These are phyloP conservation scores for Fusarium xylarioides DNA, from an alignment of 2,329 filamentous ascomycete species.

Conservation along the genomic window DNA sequence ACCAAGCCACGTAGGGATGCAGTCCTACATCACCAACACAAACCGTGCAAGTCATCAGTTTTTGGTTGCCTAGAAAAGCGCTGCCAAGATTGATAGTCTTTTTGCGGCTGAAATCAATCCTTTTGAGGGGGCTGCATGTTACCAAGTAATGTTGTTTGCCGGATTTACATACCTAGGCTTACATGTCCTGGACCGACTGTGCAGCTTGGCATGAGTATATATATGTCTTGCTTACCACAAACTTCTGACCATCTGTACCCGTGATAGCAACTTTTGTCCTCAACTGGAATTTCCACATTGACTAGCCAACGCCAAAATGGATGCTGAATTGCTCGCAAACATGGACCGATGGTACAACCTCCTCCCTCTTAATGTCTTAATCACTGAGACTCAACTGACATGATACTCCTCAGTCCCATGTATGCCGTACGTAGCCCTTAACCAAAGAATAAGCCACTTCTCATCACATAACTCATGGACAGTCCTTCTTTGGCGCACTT, in stretches of 20 bases:
- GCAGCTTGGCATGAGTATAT: background rate
- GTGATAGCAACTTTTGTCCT: background rate
- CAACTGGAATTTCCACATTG: background rate
- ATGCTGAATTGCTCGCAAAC: conserved; percentile 44
- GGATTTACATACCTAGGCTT: background rate
- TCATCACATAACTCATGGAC: background rate
- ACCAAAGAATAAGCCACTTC: background rate
- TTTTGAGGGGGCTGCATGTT: background rate
- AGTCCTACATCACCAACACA: background rate
- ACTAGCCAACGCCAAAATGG: conserved; percentile 40
- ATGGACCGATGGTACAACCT: conserved; percentile 49
- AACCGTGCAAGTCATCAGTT: background rate
- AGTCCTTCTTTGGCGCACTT: conserved; percentile 56
- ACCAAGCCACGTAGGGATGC: background rate
- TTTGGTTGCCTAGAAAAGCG: conserved; percentile 14
- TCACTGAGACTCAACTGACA: background rate
- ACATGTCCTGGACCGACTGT: background rate
- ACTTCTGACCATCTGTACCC: background rate
- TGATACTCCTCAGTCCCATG: conserved; percentile 47
- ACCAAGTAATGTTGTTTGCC: background rate
- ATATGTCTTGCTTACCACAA: background rate
- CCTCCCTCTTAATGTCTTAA: background rate
- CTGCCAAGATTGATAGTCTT: background rate
- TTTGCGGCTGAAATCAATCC: background rate
- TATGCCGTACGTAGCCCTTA: conserved; percentile 52